These are phyloP conservation scores for Dendrobium huoshanense DNA, from an alignment of 106 monocot species.

Conservation along the genomic window DNA sequence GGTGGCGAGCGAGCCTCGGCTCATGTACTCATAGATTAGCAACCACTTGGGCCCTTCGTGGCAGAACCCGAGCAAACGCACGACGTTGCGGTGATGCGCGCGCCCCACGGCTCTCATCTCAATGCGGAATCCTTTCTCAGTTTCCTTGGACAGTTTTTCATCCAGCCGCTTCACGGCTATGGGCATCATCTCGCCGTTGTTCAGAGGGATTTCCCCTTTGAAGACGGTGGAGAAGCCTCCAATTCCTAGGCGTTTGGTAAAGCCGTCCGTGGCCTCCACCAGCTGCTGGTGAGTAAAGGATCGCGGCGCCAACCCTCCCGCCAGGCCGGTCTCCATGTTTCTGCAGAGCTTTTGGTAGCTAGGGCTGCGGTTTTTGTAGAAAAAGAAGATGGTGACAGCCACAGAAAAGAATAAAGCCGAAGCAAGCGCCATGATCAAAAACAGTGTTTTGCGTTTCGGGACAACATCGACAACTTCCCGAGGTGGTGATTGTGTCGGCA, in stretches of 20 bases:
- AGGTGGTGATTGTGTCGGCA: background rate
- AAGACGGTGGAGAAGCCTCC: constrained; percentile 26
- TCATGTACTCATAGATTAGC: constrained; percentile 33
- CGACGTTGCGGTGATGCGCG: constrained; percentile 42
- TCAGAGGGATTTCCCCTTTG: constrained; percentile 11
- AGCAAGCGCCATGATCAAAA: background rate
- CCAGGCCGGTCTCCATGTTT: background rate
- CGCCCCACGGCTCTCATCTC: constrained; percentile 29
- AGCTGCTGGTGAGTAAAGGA: constrained; percentile 23
- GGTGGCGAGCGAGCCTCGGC: constrained; percentile 25
- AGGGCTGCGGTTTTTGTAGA: background rate
- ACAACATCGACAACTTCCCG: background rate
- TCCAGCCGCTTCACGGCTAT: constrained; percentile 31
- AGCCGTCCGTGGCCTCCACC: constrained; percentile 15
- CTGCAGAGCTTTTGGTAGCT: background rate
- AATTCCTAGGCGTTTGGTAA: constrained; percentile 19
- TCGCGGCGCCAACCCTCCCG: constrained; percentile 7
- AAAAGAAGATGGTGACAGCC: background rate
- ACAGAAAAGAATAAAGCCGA: background rate
- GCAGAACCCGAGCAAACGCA: constrained; percentile 32
- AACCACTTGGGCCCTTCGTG: constrained; percentile 23
- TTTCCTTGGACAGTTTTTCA: background rate
- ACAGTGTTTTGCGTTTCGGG: background rate
- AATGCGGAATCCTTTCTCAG: constrained; percentile 20
- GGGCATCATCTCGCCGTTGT: background rate